Evolutionary conservation across 805 yeast species (phyloP).

Genomic region (Candida caryicola): DNA sequence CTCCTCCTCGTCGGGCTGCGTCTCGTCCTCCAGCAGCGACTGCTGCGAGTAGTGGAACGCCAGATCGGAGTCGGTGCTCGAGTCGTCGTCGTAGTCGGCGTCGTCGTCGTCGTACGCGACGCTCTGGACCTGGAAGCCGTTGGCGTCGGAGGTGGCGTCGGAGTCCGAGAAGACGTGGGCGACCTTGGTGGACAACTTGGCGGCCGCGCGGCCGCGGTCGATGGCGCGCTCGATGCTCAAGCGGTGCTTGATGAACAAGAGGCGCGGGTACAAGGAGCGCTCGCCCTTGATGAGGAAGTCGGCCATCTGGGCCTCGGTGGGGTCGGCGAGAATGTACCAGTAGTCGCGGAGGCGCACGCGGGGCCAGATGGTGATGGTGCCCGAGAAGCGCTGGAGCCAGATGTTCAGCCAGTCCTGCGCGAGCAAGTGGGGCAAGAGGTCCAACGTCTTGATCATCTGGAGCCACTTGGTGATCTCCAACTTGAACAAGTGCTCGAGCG

Average conservation of each 20-base stretch:
- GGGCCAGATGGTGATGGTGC: slow-evolving; percentile 77
- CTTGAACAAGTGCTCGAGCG: slow-evolving; percentile 65
- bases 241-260: slow-evolving; percentile 63
- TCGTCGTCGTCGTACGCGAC: slow-evolving; percentile 12
- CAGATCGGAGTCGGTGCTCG: slow-evolving; percentile 2
- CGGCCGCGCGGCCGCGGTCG: slow-evolving; percentile 44
- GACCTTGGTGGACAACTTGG: slow-evolving; percentile 16
- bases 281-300: slow-evolving; percentile 62
- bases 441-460: slow-evolving; percentile 60
- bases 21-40: background rate
- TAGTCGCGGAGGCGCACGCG: slow-evolving; percentile 58
- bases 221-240: slow-evolving; percentile 63
- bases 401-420: slow-evolving; percentile 81
- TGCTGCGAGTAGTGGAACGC: background rate
- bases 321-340: slow-evolving; percentile 64
- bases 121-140: slow-evolving; percentile 7
- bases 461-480: slow-evolving; percentile 78
- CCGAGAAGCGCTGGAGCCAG: slow-evolving; percentile 71
- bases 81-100: slow-evolving; percentile 7
- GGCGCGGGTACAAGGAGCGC: slow-evolving; percentile 60
- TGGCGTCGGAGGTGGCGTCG: background rate
- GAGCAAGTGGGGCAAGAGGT: slow-evolving; percentile 62
- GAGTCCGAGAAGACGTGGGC: slow-evolving; percentile 11
- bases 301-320: slow-evolving; percentile 54
- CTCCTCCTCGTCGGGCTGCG: slow-evolving; percentile 1